Evolutionary conservation across 371 early-diverging fungal genomes (phyloP).

Genomic region (Rhizopus stolonifer): DNA sequence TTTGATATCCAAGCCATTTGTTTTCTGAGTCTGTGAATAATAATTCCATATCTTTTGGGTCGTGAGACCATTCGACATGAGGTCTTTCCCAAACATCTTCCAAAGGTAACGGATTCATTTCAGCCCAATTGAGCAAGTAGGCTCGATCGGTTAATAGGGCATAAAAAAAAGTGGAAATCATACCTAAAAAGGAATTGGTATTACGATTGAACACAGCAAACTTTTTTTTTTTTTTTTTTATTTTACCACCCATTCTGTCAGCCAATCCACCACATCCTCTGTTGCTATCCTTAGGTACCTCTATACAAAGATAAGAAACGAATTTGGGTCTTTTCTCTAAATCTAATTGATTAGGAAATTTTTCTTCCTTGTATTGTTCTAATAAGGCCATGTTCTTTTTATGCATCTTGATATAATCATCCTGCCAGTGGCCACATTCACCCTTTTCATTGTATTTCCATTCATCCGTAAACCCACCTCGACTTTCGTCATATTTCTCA

Average conservation of each 20-base stretch:
- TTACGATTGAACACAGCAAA: background rate
- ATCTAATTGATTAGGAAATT: conserved; percentile 20
- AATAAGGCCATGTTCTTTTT: conserved; percentile 32
- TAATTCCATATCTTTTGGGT: conserved; percentile 37
- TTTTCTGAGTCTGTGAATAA: conserved; percentile 22
- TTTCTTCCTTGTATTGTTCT: conserved; percentile 30
- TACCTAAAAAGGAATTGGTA: conserved; percentile 28
- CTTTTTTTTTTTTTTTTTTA: background rate
- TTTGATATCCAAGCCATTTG: conserved; percentile 28
- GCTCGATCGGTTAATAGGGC: conserved; percentile 45
- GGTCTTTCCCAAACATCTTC: conserved; percentile 47
- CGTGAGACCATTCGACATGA: conserved; percentile 43
- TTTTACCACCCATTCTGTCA: conserved; percentile 50
- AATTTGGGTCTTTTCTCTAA: conserved; percentile 29
- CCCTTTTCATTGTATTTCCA: conserved; percentile 29
- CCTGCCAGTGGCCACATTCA: conserved; percentile 53
- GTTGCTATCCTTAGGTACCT: conserved; percentile 37
- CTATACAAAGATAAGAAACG: conserved; percentile 45
- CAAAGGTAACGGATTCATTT: conserved; percentile 37
- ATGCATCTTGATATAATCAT: conserved; percentile 34
- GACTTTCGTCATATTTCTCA: conserved; percentile 23
- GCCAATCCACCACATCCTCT: conserved; percentile 54
- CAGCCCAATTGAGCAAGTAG: conserved; percentile 41
- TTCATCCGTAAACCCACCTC: conserved; percentile 21
- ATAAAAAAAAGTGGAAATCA: conserved; percentile 52